phyloP scores from a whole-genome alignment of 2,329 filamentous ascomycete species.

The Spiromastix sp. region DNA sequence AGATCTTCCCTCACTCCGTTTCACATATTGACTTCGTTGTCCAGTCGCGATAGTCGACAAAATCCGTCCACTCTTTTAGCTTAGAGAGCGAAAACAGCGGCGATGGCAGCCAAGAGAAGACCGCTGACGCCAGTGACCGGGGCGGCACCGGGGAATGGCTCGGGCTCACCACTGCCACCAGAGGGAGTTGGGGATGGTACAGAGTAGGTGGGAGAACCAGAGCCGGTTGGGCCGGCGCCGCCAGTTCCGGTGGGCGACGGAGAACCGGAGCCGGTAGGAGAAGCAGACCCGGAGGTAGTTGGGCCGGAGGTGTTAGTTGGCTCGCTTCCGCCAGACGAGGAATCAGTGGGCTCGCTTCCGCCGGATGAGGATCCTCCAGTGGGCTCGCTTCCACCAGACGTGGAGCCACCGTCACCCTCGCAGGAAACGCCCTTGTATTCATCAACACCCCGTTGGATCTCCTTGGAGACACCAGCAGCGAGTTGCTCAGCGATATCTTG shows the following conservation, averaged over 20 bases:
- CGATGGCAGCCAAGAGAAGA: constrained; percentile 10
- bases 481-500: constrained; percentile 17
- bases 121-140: constrained; percentile 10
- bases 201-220: not conserved
- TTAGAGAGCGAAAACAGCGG: constrained; percentile 13
- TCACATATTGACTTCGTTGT: constrained; percentile 1
- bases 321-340: no score
- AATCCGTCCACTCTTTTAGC: not conserved
- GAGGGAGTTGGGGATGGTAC: not conserved
- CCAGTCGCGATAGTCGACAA: not conserved
- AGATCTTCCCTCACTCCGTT: not conserved
- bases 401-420: not conserved
- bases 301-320: constrained; percentile 5
- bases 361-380: not conserved
- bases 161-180: constrained; percentile 1
- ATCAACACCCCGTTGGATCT: constrained; percentile 23
- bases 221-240: not conserved
- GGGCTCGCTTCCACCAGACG: constrained; percentile 1
- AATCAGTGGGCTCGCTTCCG: constrained; percentile 2
- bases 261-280: constrained; percentile 1
- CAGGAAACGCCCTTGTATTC: constrained; percentile 15
- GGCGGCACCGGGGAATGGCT: constrained; percentile 11
- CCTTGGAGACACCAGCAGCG: constrained; percentile 19
- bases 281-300: constrained; percentile 5
- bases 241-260: constrained; percentile 1